A percentile compares a stretch with the other conserved stretches of the same genome.
These are phyloP conservation scores for Capsella bursapastoris DNA, from an alignment of 345 rosid species.

Conservation along the genomic window DNA sequence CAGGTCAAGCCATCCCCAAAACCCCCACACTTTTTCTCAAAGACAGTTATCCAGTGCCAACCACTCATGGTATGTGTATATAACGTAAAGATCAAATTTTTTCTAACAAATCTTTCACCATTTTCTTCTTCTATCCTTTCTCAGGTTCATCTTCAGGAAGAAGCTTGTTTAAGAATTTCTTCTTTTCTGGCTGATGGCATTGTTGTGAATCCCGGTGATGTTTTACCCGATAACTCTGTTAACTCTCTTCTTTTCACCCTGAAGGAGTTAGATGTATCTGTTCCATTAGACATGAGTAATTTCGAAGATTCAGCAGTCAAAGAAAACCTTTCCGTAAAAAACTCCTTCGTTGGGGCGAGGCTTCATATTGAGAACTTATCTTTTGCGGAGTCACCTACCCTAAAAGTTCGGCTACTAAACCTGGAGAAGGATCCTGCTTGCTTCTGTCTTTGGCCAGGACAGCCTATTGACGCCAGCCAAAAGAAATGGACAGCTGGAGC, in stretches of 20 bases:
- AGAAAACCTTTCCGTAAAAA: conserved; percentile 48
- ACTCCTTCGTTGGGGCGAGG: conserved; percentile 79
- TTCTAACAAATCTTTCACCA: background rate
- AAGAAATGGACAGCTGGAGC: conserved; percentile 85
- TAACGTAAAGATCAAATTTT: background rate
- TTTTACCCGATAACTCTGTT: conserved; percentile 78
- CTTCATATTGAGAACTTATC: conserved; percentile 81
- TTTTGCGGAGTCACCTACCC: conserved; percentile 83
- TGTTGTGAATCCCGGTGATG: conserved; percentile 78
- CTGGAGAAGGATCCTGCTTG: conserved; percentile 98
- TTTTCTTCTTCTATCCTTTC: conserved; percentile 36
- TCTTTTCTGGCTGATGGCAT: conserved; percentile 98
- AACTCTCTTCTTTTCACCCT: conserved; percentile 67
- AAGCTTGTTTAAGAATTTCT: conserved; percentile 90
- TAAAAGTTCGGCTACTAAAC: conserved; percentile 72
- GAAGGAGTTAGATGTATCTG: conserved; percentile 75
- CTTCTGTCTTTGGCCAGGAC: conserved; percentile 86
- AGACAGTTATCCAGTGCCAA: conserved; percentile 86
- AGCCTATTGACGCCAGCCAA: conserved; percentile 96
- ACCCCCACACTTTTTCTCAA: conserved; percentile 81
- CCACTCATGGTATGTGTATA: conserved; percentile 77
- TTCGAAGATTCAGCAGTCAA: conserved; percentile 44
- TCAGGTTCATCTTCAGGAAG: conserved; percentile 96
- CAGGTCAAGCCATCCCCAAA: conserved; percentile 91
- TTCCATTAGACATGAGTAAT: conserved; percentile 70